Percentiles rank a stretch among this genome's conserved stretches.
Conservation (phyloP, 202 grass and related monocot genomes). For the Saccharum hybrid region DNA sequence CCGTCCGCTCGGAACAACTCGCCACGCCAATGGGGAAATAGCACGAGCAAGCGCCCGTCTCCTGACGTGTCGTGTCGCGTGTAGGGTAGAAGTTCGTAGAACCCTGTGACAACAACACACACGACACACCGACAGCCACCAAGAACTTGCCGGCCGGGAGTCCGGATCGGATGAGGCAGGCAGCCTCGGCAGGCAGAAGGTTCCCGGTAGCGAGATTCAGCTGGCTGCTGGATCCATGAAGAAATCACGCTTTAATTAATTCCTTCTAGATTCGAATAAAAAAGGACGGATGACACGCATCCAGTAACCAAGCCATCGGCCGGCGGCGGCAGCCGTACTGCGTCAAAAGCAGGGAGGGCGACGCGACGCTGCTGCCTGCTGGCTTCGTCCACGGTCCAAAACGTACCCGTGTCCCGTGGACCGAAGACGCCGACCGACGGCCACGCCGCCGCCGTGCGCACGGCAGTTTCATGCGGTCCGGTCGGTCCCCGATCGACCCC, state of each 20-base stretch:
- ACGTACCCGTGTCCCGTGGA: background rate
- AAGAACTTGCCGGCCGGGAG: background rate
- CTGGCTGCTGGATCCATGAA: background rate
- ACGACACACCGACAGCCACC: background rate
- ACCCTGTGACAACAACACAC: background rate
- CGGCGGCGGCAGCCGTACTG: background rate
- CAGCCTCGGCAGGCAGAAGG: background rate
- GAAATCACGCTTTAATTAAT: background rate
- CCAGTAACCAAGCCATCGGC: background rate
- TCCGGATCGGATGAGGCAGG: background rate
- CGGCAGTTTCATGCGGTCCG: too few relatives aligned
- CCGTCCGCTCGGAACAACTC: background rate
- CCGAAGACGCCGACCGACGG: background rate
- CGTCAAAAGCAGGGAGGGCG: background rate
- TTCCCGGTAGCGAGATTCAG: background rate
- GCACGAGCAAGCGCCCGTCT: too few relatives aligned
- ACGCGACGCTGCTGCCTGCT: background rate
- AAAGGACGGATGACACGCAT: too few relatives aligned
- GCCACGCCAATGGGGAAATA: background rate
- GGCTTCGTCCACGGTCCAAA: constrained; percentile 26
- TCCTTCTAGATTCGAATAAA: background rate
- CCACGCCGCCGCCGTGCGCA: background rate
- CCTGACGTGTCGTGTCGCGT: too few relatives aligned
- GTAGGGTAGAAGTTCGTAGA: background rate
- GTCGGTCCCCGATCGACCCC: background rate